Evolutionary conservation across 2,329 filamentous ascomycete species (phyloP), one percentile per base, ranked within the genome.

Genomic region (Phialophora expanda): DNA sequence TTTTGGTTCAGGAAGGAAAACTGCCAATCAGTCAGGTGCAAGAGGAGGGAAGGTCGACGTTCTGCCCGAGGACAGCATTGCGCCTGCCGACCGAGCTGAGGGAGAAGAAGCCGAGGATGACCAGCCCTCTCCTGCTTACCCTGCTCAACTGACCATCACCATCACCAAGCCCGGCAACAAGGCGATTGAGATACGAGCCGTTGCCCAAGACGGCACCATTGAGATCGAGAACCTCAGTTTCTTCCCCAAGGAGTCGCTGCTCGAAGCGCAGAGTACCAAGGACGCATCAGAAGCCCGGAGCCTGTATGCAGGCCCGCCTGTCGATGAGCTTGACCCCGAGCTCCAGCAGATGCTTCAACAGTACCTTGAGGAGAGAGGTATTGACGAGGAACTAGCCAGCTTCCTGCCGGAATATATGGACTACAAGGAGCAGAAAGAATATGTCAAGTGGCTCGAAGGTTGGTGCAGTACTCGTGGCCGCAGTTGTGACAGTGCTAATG

Each of bases 401-500:
- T 97, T 98, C 79, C 89, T 96, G 53, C 92, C 93, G 44, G 93
- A 98, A 78, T 99, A 97, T 82, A 93, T 98, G 76, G 93, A 98
- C 77, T 87, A 91, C 81, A 99, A 99, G 89, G 95, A 99, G 87
- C 94, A 98, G 87, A 90, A 89, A 82, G 95, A 99, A 85, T 99
- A 99, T 80, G 83, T 96, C 68, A 83, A 86, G 71, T 99, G 96
- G 95, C 83, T 99, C 78, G 86, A 88, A 79, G 87, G 85, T 86
- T 78, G 79, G 84, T 79, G 8, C 1, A 61, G 62, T 3, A n/a
- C 50, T 32, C 22, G 26, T 28, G 57, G 6, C 44, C 54, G 48
- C 50, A 38, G 11, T 28, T 56, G 22, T 34, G 41, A 61, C 56
- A 59, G 44, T 62, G 54, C 56, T 56, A 61, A 69, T 34, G 11